A percentile compares a stretch with the other conserved stretches of the same genome.
Conservation (phyloP, 352 stramenopile species). For the Blastocystis sp. region DNA sequence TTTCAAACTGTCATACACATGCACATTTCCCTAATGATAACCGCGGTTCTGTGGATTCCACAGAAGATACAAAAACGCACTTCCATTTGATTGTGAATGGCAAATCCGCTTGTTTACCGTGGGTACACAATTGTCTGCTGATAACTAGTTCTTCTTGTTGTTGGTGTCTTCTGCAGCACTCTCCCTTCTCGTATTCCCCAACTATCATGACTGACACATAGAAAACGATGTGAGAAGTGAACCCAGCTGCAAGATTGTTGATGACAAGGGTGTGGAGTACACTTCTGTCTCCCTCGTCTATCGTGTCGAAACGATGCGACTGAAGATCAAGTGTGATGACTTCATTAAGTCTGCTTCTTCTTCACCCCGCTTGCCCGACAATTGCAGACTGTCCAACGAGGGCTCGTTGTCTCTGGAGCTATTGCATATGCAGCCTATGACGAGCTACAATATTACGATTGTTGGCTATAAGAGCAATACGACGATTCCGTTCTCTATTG, state of each 20-base stretch:
- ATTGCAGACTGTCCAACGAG: not conserved
- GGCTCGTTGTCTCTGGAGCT: not conserved
- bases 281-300: not conserved
- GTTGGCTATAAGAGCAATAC: not conserved
- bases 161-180: not conserved
- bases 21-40: no score
- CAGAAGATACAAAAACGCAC: no score
- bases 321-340: not conserved
- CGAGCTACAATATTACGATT: not conserved
- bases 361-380: not conserved
- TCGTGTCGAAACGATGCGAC: not conserved
- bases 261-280: not conserved
- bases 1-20: no score
- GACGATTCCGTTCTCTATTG: slow-evolving; percentile 3
- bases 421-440: not conserved
- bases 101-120: no score
- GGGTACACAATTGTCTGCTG: no score
- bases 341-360: not conserved
- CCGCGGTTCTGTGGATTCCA: no score
- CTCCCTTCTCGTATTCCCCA: not conserved
- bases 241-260: not conserved
- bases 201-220: not conserved
- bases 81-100: no score
- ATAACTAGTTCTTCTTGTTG: no score
- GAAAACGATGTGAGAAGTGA: not conserved